These are phyloP conservation scores for Capsella rubella DNA, from an alignment of 441 rosid genomes.

Conservation along the genomic window DNA sequence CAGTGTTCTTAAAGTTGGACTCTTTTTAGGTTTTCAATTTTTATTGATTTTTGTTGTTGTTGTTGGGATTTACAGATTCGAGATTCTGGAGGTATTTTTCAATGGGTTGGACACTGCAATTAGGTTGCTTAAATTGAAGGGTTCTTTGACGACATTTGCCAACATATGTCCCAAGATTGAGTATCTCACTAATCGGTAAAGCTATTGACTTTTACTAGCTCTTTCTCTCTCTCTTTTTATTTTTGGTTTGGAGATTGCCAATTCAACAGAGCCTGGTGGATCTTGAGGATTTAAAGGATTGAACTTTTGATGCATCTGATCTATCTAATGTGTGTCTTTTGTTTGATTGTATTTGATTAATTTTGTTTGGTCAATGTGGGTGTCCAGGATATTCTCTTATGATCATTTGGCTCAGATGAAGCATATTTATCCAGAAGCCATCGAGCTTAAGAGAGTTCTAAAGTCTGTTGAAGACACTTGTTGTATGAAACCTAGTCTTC, in stretches of 20 bases:
- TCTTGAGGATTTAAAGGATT: background rate
- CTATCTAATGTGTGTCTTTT: conserved; percentile 2
- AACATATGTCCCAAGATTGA: conserved; percentile 67
- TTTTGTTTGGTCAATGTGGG: conserved; percentile 17
- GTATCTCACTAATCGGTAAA: conserved; percentile 74
- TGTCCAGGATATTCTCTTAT: conserved; percentile 67
- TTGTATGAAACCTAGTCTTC: conserved; percentile 84
- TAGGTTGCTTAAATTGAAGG: conserved; percentile 62
- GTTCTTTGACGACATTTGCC: conserved; percentile 57
- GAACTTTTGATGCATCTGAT: conserved; percentile 8
- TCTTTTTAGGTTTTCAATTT: background rate
- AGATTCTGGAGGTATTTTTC: conserved; percentile 62
- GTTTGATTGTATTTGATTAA: conserved; percentile 6
- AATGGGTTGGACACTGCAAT: conserved; percentile 69
- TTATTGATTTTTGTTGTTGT: background rate
- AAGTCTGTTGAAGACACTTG: conserved; percentile 64
- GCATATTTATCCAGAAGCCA: conserved; percentile 74
- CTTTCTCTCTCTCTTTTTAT: background rate
- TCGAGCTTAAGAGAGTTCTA: conserved; percentile 64
- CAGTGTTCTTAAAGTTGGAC: background rate
- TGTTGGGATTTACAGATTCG: conserved; percentile 50
- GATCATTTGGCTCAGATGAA: conserved; percentile 78
- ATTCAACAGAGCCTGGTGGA: background rate
- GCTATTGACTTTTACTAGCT: background rate
- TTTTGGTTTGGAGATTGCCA: background rate